phyloP scores from a whole-genome alignment of 2,329 filamentous ascomycete species.

The Sporothrix protearum region DNA sequence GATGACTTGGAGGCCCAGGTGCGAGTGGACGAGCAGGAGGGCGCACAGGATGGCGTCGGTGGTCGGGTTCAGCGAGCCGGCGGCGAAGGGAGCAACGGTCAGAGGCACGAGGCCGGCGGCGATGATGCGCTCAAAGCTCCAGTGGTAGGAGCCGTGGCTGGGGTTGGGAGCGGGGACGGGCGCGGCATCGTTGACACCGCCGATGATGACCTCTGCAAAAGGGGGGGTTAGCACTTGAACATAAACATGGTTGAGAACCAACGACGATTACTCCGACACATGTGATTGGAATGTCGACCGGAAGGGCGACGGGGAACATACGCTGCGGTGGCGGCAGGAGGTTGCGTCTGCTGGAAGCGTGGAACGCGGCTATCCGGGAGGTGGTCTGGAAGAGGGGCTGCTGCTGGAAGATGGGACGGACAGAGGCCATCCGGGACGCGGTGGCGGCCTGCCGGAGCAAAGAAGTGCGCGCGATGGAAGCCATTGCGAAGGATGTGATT shows the following conservation, averaged over 20 bases:
- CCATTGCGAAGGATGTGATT: constrained; percentile 43
- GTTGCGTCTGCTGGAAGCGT: constrained; percentile 70
- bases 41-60: constrained; percentile 83
- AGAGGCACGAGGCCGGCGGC: constrained; percentile 80
- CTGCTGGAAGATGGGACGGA: constrained; percentile 33
- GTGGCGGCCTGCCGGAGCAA: constrained; percentile 52
- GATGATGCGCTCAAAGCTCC: constrained; percentile 89
- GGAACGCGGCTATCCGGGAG: constrained; percentile 72
- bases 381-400: constrained; percentile 36
- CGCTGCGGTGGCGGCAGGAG: constrained; percentile 83
- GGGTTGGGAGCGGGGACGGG: constrained; percentile 68
- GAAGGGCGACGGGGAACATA: constrained; percentile 46
- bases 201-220: constrained; percentile 5
- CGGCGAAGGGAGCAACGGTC: constrained; percentile 85
- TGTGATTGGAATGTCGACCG: not conserved
- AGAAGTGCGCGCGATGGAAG: constrained; percentile 53
- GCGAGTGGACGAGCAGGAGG: constrained; percentile 82
- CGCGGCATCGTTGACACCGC: constrained; percentile 77
- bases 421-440: constrained; percentile 31
- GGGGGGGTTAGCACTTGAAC: not conserved
- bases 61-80: constrained; percentile 83
- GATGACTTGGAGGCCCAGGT: constrained; percentile 88
- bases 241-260: not conserved
- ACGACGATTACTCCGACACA: not conserved
- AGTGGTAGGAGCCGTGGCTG: constrained; percentile 93